Percentiles rank a stretch among this genome's conserved stretches.
phyloP scores from a whole-genome alignment of 164 flowering plant species.

The Vitis rupestris region DNA sequence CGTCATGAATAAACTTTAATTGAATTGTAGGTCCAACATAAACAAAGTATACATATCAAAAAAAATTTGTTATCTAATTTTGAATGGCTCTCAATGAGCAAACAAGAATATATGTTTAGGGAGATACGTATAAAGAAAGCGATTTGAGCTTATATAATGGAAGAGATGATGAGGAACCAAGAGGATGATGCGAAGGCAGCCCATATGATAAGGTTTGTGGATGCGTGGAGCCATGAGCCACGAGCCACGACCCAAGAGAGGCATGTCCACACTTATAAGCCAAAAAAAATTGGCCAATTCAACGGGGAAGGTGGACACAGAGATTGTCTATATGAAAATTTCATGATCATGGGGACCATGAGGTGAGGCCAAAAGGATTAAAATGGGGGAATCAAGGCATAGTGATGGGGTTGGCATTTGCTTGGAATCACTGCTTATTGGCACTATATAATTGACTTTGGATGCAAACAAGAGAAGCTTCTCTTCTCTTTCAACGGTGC shows the following conservation, averaged over 20 bases:
- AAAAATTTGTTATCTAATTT: too few species aligned
- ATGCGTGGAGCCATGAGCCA: slow-evolving; percentile 13
- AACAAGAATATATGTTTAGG: neutral
- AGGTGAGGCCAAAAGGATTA: neutral
- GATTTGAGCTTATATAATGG: slow-evolving; percentile 5
- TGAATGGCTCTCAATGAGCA: neutral
- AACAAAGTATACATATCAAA: too few species aligned
- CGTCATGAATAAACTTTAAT: too few species aligned
- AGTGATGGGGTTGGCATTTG: slow-evolving; percentile 18
- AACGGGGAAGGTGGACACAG: too few species aligned
- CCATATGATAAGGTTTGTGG: slow-evolving; percentile 3
- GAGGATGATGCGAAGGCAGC: slow-evolving; percentile 18
- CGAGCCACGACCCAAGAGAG: slow-evolving; percentile 2
- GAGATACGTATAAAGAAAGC: slow-evolving; percentile 12
- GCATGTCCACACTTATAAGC: slow-evolving; percentile 14
- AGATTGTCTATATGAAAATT: neutral
- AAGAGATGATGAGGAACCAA: neutral
- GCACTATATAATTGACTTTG: slow-evolving; percentile 6
- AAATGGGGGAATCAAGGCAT: slow-evolving; percentile 10
- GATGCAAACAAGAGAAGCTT: slow-evolving; percentile 16
- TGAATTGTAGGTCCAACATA: too few species aligned
- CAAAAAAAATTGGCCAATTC: neutral
- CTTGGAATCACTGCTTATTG: slow-evolving; percentile 3
- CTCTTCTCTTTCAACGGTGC: slow-evolving; percentile 14
- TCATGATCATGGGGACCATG: slow-evolving; percentile 20